A percentile compares a stretch with the other conserved stretches of the same genome.
phyloP scores from a whole-genome alignment of 2,329 filamentous ascomycete species.

The Thelonectria discophora region DNA sequence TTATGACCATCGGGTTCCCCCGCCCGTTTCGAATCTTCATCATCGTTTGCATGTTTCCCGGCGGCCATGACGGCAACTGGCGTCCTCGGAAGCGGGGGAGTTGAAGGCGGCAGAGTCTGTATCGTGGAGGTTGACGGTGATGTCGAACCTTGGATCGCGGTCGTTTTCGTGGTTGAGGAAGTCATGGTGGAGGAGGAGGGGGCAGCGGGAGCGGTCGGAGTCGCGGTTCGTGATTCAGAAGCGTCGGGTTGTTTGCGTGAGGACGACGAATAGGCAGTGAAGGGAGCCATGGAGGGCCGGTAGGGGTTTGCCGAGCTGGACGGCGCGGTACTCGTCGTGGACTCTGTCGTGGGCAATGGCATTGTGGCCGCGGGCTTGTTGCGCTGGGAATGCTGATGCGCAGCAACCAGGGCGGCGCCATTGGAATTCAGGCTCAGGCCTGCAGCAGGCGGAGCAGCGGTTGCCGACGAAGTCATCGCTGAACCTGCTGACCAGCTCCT shows the following conservation, averaged over 20 bases:
- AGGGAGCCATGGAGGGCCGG: background rate
- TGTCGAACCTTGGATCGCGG: constrained; percentile 20
- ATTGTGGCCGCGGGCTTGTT: constrained; percentile 5
- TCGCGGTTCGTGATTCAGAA: constrained; percentile 27
- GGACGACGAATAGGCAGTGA: constrained; percentile 6
- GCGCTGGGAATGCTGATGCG: constrained; percentile 27
- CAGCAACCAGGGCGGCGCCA: constrained; percentile 28
- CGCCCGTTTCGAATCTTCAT: constrained; percentile 30
- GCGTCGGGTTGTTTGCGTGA: constrained; percentile 19
- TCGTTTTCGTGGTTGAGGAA: constrained; percentile 21
- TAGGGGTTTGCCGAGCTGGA: constrained; percentile 17
- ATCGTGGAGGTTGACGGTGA: constrained; percentile 2
- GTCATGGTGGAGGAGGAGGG: constrained; percentile 26
- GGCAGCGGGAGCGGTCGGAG: constrained; percentile 26
- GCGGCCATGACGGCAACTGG: constrained; percentile 22
- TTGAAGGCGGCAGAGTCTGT: constrained; percentile 34
- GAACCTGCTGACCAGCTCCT: constrained; percentile 63
- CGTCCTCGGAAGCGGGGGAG: constrained; percentile 31
- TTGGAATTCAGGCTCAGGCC: constrained; percentile 47
- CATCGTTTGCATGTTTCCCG: constrained; percentile 23
- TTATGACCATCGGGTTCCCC: constrained; percentile 24
- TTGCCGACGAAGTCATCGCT: constrained; percentile 69
- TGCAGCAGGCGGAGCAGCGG: constrained; percentile 40
- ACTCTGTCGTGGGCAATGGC: constrained; percentile 26
- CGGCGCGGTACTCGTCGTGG: constrained; percentile 20